These are phyloP conservation scores for Anisodus acutangulus DNA, from an alignment of 257 asterid genomes.

Conservation along the genomic window DNA sequence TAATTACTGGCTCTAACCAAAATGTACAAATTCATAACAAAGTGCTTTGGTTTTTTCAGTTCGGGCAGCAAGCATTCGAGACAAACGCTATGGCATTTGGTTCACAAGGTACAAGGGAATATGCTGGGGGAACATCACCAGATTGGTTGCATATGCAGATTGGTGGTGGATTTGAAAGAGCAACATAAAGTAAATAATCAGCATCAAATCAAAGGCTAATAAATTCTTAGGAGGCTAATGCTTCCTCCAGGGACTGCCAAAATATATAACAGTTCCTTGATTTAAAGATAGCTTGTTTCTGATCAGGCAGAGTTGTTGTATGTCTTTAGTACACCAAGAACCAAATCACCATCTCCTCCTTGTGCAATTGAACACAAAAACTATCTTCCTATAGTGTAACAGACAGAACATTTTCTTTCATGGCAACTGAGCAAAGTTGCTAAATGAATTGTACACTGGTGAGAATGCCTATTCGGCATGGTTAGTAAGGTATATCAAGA, in stretches of 20 bases:
- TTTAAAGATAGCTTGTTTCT: conserved; percentile 29
- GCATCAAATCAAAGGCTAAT: conserved; percentile 24
- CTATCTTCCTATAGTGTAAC: conserved; percentile 9
- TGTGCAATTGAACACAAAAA: not conserved
- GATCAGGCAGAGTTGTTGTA: conserved; percentile 12
- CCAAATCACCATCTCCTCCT: not conserved
- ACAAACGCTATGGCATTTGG: conserved; percentile 62
- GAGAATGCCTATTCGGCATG: not conserved
- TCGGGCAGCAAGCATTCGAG: conserved; percentile 64
- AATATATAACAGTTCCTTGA: not conserved
- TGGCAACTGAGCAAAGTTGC: not conserved
- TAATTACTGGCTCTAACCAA: too few relatives aligned
- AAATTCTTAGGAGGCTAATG: conserved; percentile 29
- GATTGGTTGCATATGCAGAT: conserved; percentile 97
- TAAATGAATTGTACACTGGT: not conserved
- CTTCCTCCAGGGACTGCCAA: conserved; percentile 23
- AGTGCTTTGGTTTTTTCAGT: conserved; percentile 48
- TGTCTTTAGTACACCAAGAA: not conserved
- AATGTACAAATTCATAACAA: not conserved
- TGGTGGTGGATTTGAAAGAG: conserved; percentile 80
- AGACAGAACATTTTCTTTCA: not conserved
- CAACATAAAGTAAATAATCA: conserved; percentile 43
- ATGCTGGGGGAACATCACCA: conserved; percentile 63
- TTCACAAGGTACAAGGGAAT: conserved; percentile 68
- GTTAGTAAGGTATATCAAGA: not conserved